phyloP scores from a whole-genome alignment of 345 rosid genomes.

The Crucihimalaya himalaica region DNA sequence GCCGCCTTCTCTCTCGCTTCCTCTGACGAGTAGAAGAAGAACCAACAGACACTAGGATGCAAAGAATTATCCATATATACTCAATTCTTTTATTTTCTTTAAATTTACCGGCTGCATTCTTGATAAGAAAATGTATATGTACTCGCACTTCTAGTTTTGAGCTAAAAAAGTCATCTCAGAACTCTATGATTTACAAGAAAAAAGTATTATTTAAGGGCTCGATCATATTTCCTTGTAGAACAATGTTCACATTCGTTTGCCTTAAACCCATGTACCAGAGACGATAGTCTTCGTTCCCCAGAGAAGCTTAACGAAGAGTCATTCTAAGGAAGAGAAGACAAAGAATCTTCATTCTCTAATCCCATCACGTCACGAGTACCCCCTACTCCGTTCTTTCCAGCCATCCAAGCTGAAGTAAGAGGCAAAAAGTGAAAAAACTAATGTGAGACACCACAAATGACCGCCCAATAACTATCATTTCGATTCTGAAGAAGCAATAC shows the following conservation, averaged over 20 bases:
- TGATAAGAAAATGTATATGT: slow-evolving; percentile 26
- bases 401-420: slow-evolving; percentile 66
- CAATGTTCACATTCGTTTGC: slow-evolving; percentile 28
- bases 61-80: slow-evolving; percentile 1
- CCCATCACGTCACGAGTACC: slow-evolving; percentile 3
- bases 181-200: slow-evolving; percentile 31
- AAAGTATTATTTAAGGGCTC: background rate
- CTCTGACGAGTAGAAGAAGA: slow-evolving; percentile 6
- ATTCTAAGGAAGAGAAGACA: slow-evolving; percentile 24
- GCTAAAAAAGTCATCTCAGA: slow-evolving; percentile 16
- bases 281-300: background rate
- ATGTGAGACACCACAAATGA: background rate
- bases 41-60: slow-evolving; percentile 22
- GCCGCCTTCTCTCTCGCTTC: background rate
- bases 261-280: slow-evolving; percentile 11
- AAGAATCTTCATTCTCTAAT: slow-evolving; percentile 11
- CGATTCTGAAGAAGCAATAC: slow-evolving; percentile 42
- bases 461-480: background rate
- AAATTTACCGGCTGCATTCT: slow-evolving; percentile 25
- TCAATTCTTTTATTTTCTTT: background rate
- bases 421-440: background rate
- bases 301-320: slow-evolving; percentile 12
- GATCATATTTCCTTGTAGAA: slow-evolving; percentile 7
- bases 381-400: slow-evolving; percentile 55
- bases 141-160: slow-evolving; percentile 6